phyloP scores from a whole-genome alignment of 2,329 filamentous ascomycete species.

The Trichoderma sp. region DNA sequence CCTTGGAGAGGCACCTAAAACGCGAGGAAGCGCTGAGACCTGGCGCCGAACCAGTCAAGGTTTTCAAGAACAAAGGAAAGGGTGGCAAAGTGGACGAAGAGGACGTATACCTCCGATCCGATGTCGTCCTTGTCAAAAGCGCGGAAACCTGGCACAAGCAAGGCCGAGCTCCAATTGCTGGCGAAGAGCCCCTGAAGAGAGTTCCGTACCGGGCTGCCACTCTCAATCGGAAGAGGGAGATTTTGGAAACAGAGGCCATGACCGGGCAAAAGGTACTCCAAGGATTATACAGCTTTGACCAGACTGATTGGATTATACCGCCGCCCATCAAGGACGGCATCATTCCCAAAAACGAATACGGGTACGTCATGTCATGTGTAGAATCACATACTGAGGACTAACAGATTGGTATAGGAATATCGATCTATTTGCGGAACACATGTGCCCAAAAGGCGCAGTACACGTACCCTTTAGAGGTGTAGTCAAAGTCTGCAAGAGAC shows the following conservation, averaged over 20 bases:
- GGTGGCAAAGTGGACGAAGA: constrained; percentile 71
- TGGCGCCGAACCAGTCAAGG: constrained; percentile 65
- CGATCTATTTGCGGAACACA: constrained; percentile 88
- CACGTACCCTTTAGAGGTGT: constrained; percentile 80
- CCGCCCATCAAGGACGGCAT: constrained; percentile 77
- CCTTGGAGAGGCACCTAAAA: constrained; percentile 80
- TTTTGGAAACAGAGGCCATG: constrained; percentile 77
- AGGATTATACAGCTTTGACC: constrained; percentile 76
- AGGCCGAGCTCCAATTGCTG: constrained; percentile 70
- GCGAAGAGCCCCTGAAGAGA: constrained; percentile 74
- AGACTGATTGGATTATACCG: constrained; percentile 96
- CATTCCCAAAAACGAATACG: constrained; percentile 92
- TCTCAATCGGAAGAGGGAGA: constrained; percentile 78
- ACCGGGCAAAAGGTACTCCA: constrained; percentile 83
- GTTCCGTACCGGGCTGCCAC: constrained; percentile 93
- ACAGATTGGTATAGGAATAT: constrained; percentile 61
- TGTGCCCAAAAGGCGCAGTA: constrained; percentile 80
- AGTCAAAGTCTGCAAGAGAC: constrained; percentile 75
- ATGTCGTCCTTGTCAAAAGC: constrained; percentile 83
- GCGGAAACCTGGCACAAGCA: constrained; percentile 98
- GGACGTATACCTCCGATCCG: constrained; percentile 74
- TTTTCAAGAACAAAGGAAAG: constrained; percentile 73
- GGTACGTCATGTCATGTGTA: constrained; percentile 38
- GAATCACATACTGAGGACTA: constrained; percentile 22
- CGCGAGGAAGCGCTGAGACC: constrained; percentile 84